These are phyloP conservation scores for Penicillium cataractarum DNA, from an alignment of 495 filamentous ascomycete species.

Conservation along the genomic window DNA sequence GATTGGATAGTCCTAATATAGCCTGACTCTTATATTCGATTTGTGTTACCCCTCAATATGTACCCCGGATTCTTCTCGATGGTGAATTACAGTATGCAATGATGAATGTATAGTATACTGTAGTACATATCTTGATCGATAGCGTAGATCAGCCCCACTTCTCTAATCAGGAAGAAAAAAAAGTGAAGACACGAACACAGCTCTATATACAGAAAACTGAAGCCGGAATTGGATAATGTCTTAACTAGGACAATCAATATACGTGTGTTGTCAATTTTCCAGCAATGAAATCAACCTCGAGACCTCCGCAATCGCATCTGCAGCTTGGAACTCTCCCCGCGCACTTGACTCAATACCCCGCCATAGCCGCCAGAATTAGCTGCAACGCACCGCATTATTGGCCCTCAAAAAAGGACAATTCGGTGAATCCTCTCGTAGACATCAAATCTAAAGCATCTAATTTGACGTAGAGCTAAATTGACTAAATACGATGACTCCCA, in stretches of 20 bases:
- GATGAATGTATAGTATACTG: neutral
- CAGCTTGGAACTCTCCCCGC: neutral
- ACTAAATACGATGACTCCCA: conserved; percentile 19
- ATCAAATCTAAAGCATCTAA: neutral
- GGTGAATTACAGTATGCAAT: too few relatives aligned
- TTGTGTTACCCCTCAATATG: too few relatives aligned
- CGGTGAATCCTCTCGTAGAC: conserved; percentile 1
- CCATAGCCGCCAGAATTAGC: conserved; percentile 17
- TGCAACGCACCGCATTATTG: neutral
- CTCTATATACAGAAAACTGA: neutral
- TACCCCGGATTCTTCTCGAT: too few relatives aligned
- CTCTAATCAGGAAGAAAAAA: neutral
- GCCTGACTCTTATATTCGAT: too few relatives aligned
- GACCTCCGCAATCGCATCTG: neutral
- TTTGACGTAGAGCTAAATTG: neutral
- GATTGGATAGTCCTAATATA: too few relatives aligned
- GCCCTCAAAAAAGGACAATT: neutral
- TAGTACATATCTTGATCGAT: neutral
- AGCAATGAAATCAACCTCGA: neutral
- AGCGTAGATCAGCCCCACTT: conserved; percentile 14
- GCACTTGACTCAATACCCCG: conserved; percentile 27
- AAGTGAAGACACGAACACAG: neutral
- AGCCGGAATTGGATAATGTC: neutral
- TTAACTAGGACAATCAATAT: neutral
- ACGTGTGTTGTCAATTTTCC: neutral